Evolutionary conservation across 805 yeast genomes (phyloP).

Genomic region (Pichia cabralensis): DNA sequence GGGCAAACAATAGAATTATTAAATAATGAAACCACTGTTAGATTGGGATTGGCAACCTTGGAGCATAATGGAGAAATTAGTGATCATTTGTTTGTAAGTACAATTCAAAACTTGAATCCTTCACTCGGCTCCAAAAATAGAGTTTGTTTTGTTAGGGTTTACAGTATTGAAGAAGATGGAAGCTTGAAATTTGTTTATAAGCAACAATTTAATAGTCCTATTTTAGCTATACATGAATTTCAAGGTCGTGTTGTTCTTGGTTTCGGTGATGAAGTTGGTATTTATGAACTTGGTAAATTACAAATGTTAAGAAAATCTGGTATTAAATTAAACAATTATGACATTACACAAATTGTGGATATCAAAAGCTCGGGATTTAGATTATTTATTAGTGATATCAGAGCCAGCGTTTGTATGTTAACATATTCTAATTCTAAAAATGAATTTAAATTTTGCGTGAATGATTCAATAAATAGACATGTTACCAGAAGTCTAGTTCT

Average conservation of each 20-base stretch:
- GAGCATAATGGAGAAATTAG: conserved; percentile 23
- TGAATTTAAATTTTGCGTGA: conserved; percentile 53
- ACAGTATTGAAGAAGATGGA: conserved; percentile 27
- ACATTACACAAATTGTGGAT: conserved; percentile 37
- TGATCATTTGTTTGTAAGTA: conserved; percentile 37
- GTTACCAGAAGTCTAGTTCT: conserved; percentile 49
- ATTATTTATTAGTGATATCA: conserved; percentile 62
- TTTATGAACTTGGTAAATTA: conserved; percentile 68
- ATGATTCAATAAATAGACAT: conserved; percentile 61
- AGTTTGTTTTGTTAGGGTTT: conserved; percentile 29
- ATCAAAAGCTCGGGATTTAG: conserved; percentile 47
- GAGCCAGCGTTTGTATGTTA: conserved; percentile 51
- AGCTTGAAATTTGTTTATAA: conserved; percentile 43
- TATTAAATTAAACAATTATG: conserved; percentile 29
- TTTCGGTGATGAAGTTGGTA: conserved; percentile 37
- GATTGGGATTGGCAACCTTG: conserved; percentile 26
- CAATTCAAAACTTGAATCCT: conserved; percentile 26
- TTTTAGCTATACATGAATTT: conserved; percentile 43
- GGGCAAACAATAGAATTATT: conserved; percentile 36
- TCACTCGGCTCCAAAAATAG: conserved; percentile 5
- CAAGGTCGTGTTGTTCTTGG: conserved; percentile 56
- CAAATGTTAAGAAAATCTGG: conserved; percentile 67
- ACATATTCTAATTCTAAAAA: conserved; percentile 39
- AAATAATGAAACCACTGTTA: conserved; percentile 31
- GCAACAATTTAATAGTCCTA: conserved; percentile 43